phyloP scores from a whole-genome alignment of 2,329 filamentous ascomycete genomes.

The Alternaria gansuensis region DNA sequence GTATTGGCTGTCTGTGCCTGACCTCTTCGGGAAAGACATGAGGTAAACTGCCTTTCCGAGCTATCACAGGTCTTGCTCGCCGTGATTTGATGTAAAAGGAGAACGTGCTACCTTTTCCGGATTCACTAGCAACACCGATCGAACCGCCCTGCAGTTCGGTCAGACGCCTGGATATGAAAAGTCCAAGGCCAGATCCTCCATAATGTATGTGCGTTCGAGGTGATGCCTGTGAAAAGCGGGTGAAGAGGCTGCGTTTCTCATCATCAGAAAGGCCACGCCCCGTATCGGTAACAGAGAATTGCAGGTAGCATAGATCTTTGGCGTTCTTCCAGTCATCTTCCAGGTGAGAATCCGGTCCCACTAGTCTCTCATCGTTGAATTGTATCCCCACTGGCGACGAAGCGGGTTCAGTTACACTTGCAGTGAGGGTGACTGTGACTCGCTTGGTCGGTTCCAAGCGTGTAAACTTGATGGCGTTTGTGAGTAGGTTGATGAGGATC shows the following conservation, averaged over 20 bases:
- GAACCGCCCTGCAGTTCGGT: slow-evolving; percentile 47
- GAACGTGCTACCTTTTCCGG: slow-evolving; percentile 43
- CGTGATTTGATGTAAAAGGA: slow-evolving; percentile 47
- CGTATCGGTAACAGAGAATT: slow-evolving; percentile 52
- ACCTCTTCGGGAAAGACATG: slow-evolving; percentile 35
- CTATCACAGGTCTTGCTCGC: slow-evolving; percentile 17
- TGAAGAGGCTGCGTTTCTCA: slow-evolving; percentile 47
- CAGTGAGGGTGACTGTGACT: slow-evolving; percentile 52
- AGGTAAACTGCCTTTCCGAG: slow-evolving; percentile 30
- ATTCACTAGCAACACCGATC: slow-evolving; percentile 40
- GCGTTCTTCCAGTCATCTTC: slow-evolving; percentile 48
- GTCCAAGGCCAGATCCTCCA: slow-evolving; percentile 50
- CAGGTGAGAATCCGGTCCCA: slow-evolving; percentile 32
- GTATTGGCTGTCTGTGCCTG: slow-evolving; percentile 26
- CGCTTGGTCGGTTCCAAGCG: slow-evolving; percentile 39
- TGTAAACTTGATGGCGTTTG: slow-evolving; percentile 58
- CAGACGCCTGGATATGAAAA: slow-evolving; percentile 46
- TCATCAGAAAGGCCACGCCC: slow-evolving; percentile 53
- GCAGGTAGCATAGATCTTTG: slow-evolving; percentile 42
- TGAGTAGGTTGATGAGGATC: slow-evolving; percentile 52
- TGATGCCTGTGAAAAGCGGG: slow-evolving; percentile 45
- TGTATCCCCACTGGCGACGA: slow-evolving; percentile 43
- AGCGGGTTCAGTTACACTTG: slow-evolving; percentile 40
- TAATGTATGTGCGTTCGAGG: slow-evolving; percentile 51
- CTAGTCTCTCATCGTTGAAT: slow-evolving; percentile 39